A percentile compares a stretch with the other conserved stretches of the same genome.
phyloP scores from a whole-genome alignment of 2,329 filamentous ascomycete species.

The Fusarium chuoi region DNA sequence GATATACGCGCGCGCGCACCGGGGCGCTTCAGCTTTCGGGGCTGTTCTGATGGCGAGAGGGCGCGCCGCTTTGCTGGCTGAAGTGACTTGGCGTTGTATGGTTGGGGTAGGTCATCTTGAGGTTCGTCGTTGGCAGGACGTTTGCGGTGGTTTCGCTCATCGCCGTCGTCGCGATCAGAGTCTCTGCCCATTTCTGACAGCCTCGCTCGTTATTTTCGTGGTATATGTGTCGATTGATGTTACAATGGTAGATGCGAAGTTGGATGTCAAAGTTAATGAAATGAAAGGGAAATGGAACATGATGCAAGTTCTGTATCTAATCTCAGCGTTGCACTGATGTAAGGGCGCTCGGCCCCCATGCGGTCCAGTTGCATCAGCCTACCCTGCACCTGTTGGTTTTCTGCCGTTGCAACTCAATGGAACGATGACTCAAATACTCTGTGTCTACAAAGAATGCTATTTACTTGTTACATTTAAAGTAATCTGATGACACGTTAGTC shows the following conservation, averaged over 20 bases:
- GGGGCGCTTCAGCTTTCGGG: constrained; percentile 75
- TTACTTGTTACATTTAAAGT: no score
- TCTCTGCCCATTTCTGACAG: constrained; percentile 28
- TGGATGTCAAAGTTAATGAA: not conserved
- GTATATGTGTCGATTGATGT: not conserved
- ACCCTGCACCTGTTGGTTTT: constrained; percentile 30
- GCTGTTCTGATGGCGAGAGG: constrained; percentile 64
- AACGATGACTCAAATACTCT: not conserved
- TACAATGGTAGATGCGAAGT: not conserved
- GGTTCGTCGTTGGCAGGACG: constrained; percentile 49
- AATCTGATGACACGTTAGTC: no score
- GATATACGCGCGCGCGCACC: constrained; percentile 74
- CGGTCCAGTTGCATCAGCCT: not conserved
- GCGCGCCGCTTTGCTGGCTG: constrained; percentile 69
- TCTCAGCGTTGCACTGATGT: constrained; percentile 4
- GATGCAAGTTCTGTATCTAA: constrained; percentile 19
- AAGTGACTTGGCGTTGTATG: constrained; percentile 68
- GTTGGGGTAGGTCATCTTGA: constrained; percentile 63
- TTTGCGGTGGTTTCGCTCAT: constrained; percentile 44
- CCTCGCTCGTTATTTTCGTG: not conserved
- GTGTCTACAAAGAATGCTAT: not conserved
- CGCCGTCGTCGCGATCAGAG: constrained; percentile 18
- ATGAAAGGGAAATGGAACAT: not conserved
- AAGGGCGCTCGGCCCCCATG: constrained; percentile 29
- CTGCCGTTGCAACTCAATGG: not conserved